Conservation (phyloP, 495 filamentous ascomycete species). For the Tuber aestivum region DNA sequence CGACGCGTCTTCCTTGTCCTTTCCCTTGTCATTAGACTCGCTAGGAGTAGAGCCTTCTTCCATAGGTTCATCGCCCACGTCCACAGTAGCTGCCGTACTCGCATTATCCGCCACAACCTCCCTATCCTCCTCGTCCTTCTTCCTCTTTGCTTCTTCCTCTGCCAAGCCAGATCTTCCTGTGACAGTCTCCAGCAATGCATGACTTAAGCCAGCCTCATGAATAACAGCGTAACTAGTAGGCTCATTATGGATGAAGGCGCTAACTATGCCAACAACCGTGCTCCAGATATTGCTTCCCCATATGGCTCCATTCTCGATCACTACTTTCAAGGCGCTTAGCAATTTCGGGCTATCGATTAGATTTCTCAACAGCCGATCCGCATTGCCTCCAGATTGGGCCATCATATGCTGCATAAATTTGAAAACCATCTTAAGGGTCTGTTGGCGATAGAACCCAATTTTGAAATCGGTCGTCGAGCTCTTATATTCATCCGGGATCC, state of each 20-base stretch:
- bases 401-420: constrained; percentile 96
- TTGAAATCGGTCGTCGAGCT: constrained; percentile 82
- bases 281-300: constrained; percentile 95
- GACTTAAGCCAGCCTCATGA: constrained; percentile 83
- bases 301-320: constrained; percentile 68
- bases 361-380: constrained; percentile 83
- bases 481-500: constrained; percentile 70
- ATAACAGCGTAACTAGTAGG: constrained; percentile 95
- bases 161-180: constrained; percentile 54
- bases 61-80: constrained; percentile 44
- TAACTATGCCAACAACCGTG: constrained; percentile 78
- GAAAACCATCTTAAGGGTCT: constrained; percentile 85
- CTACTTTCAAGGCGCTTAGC: constrained; percentile 66
- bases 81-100: constrained; percentile 19
- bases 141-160: constrained; percentile 43
- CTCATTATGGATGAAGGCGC: constrained; percentile 97
- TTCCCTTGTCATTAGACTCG: constrained; percentile 46
- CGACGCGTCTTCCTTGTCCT: constrained; percentile 38
- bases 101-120: constrained; percentile 24
- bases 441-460: constrained; percentile 85
- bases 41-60: constrained; percentile 46
- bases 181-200: constrained; percentile 72
- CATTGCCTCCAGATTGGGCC: constrained; percentile 73
- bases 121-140: constrained; percentile 40
- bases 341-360: constrained; percentile 87